Evolutionary conservation across 140 eudicot genomes (phyloP).

Genomic region (Oenanthe javanica): DNA sequence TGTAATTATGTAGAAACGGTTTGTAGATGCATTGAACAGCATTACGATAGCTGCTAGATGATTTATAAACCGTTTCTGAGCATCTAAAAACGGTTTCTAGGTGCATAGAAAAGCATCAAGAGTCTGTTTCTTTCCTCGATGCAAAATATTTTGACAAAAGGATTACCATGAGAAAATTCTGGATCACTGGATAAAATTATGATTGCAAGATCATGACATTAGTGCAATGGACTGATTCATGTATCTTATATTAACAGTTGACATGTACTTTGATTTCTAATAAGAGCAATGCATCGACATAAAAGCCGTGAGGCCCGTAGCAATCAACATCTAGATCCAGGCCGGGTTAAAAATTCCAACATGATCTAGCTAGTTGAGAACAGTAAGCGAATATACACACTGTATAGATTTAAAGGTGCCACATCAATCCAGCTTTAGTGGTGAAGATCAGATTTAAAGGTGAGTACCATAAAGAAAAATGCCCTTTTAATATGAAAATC

Average conservation of each 20-base stretch:
- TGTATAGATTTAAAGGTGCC: background rate
- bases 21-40: no score
- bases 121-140: background rate
- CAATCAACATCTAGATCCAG: background rate
- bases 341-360: background rate
- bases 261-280: background rate
- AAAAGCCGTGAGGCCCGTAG: background rate
- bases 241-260: background rate
- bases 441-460: slow-evolving; percentile 6
- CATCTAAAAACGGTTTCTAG: no score
- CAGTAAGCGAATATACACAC: background rate
- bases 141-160: background rate
- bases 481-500: background rate
- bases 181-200: background rate
- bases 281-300: background rate
- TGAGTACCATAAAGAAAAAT: background rate
- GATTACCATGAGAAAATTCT: background rate
- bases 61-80: no score
- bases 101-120: no score
- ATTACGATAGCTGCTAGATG: no score
- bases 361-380: background rate
- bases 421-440: background rate
- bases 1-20: no score
- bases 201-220: background rate
- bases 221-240: background rate